A percentile compares a stretch with the other conserved stretches of the same genome.
phyloP scores from a whole-genome alignment of 2,329 filamentous ascomycete genomes.

The Colletotrichum magnum region DNA sequence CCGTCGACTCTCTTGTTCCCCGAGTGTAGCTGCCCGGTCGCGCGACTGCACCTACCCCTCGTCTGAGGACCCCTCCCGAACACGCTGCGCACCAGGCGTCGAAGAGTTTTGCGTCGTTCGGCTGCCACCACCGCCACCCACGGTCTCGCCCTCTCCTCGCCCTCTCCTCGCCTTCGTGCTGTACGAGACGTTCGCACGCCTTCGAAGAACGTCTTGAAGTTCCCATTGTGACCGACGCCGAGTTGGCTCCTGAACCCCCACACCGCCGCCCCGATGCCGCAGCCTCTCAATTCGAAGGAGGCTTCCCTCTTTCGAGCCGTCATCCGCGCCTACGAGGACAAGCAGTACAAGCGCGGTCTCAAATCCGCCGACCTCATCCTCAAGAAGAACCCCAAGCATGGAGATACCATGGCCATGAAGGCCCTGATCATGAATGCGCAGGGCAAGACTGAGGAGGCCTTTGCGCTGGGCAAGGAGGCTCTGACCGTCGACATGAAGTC shows the following conservation, averaged over 20 bases:
- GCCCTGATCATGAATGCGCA: constrained; percentile 94
- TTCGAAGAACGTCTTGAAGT: background rate
- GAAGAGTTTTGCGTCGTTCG: constrained; percentile 31
- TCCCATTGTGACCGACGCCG: constrained; percentile 7
- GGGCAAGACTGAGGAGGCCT: constrained; percentile 94
- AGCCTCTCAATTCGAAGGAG: constrained; percentile 88
- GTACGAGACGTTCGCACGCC: background rate
- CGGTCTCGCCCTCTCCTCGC: background rate
- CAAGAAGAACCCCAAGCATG: constrained; percentile 94
- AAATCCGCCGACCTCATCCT: constrained; percentile 98
- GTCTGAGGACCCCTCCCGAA: constrained; percentile 30
- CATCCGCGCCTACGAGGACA: constrained; percentile 96
- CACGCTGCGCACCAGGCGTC: constrained; percentile 17
- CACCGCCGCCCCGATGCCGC: constrained; percentile 69
- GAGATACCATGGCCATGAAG: constrained; percentile 99
- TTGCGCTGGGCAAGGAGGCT: constrained; percentile 91
- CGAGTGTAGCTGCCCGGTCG: constrained; percentile 14
- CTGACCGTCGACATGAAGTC: constrained; percentile 98
- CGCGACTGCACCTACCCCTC: constrained; percentile 36
- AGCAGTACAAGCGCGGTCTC: constrained; percentile 95
- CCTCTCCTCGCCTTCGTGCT: background rate
- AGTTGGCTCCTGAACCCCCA: constrained; percentile 35
- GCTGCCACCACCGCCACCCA: background rate
- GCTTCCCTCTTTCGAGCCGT: constrained; percentile 93
- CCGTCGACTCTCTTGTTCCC: background rate